These are phyloP conservation scores for Coemansia sp. DNA, from an alignment of 192 early-diverging fungal species.

Conservation along the genomic window DNA sequence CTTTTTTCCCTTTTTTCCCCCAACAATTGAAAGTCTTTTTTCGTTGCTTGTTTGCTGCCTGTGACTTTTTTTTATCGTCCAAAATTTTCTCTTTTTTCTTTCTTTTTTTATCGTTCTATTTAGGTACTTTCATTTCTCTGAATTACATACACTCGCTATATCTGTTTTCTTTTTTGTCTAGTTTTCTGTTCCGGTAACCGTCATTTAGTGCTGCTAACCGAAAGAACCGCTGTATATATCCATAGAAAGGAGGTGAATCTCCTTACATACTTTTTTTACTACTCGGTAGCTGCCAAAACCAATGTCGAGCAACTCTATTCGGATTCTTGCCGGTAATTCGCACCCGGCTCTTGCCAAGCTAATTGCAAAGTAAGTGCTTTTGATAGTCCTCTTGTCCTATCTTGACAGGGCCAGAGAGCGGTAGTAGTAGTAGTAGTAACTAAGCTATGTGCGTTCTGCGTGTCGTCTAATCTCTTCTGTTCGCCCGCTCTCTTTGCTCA, in stretches of 20 bases:
- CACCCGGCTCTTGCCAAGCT: constrained; percentile 89
- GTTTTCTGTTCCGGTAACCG: neutral
- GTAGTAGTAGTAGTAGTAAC: neutral
- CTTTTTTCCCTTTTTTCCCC: neutral
- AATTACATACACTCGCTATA: constrained; percentile 2
- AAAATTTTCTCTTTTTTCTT: neutral
- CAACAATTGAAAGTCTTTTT: neutral
- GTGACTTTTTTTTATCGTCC: neutral
- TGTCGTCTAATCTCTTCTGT: too few relatives aligned
- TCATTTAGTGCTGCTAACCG: too few relatives aligned
- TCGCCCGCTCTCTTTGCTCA: too few relatives aligned
- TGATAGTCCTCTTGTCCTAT: neutral
- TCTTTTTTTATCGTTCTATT: neutral
- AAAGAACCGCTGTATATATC: constrained; percentile 8
- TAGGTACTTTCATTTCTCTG: neutral
- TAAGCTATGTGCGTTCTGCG: too few relatives aligned
- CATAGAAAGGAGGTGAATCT: neutral
- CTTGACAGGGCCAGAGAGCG: neutral
- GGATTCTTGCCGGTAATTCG: constrained; percentile 96
- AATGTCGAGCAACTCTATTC: constrained; percentile 91
- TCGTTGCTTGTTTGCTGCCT: neutral
- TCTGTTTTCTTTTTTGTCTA: constrained; percentile 9
- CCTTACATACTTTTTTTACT: neutral
- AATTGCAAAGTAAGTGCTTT: constrained; percentile 78
- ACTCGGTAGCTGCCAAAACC: neutral